Conservation (phyloP, 371 early-diverging fungal genomes). For the Nematocida sp. region DNA sequence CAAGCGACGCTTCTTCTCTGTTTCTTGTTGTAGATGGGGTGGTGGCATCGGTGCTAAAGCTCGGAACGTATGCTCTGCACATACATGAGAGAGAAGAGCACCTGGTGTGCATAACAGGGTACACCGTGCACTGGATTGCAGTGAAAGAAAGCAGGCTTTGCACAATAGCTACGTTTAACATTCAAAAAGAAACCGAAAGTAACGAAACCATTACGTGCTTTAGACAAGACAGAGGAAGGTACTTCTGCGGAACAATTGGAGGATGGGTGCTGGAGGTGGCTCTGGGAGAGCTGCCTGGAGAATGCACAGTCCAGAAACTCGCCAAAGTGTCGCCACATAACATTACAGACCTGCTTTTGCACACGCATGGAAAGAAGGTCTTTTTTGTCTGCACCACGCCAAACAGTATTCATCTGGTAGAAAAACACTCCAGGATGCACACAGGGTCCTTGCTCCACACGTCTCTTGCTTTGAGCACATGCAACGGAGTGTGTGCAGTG, state of each 20-base stretch:
- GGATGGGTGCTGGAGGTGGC: slow-evolving; percentile 27
- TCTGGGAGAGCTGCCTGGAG: not conserved
- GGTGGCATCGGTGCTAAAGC: too few species aligned
- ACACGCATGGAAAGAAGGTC: not conserved
- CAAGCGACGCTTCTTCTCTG: not conserved
- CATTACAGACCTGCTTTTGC: not conserved
- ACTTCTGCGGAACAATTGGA: slow-evolving; percentile 38
- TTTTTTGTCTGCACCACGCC: slow-evolving; percentile 30
- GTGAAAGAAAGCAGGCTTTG: not conserved
- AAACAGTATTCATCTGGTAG: not conserved
- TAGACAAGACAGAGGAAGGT: not conserved
- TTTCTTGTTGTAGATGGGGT: not conserved
- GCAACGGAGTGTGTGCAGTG: too few species aligned
- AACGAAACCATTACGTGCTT: slow-evolving; percentile 26
- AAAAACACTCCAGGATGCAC: too few species aligned
- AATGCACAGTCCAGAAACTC: not conserved
- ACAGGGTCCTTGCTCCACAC: too few species aligned
- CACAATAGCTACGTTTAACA: not conserved
- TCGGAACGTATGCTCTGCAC: not conserved
- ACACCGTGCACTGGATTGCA: not conserved
- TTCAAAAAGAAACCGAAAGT: not conserved
- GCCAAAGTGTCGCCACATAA: not conserved
- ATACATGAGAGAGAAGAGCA: not conserved
- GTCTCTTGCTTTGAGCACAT: too few species aligned
- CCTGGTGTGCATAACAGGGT: slow-evolving; percentile 12